Base-by-base conservation (phyloP, 1,139 yeast genomes). In the Kurtzmaniella quercitrusa region DNA sequence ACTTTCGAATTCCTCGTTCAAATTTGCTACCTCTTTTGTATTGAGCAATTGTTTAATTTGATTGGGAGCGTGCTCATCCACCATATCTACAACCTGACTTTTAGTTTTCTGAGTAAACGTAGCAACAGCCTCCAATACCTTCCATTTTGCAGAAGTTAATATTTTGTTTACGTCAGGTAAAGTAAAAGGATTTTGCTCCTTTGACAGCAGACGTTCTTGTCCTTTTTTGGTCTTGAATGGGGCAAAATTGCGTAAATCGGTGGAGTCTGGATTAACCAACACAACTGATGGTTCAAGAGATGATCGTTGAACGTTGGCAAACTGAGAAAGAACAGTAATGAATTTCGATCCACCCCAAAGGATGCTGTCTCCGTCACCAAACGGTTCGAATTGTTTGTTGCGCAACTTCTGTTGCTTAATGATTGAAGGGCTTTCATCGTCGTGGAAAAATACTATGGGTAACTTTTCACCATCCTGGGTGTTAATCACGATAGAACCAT, bases 321-420 rank as follows among this genome's bases (percentile, higher is more conserved):
- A 72, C 38, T 64, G 60, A 36, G 68, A 66, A 38, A 91, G 63
- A 12, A 72, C 74, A 38, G 70, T 66, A 50, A 88, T 63, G 49
- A 94, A 83, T 52, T 87, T 87, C 36, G 76, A 76, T 1, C 97
- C 98, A 21, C 98, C 98, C 98, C 98, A 93, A 53, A 83, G 84
- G 38, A 88, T 57, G 14, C 74, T 75, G 28, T 79, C 82, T 26
- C 76, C 75, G 26, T 74, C 76, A 18, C 78, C 78, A 61, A 88
- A 91, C 0, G 95, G 91, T 48, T 84, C 87, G 60, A 89, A 88
- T 19, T 76, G 67, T 56, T 81, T 78, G 51, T 77, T 78, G 45
- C 82, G 76, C 39, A 75, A 57, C 46, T 74, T 72, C 50, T 82
- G 84, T 50, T 78, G 83, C 48, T 74, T 63, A 44, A 76, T 66